These are phyloP conservation scores for Neurospora sp. DNA, from an alignment of 2,329 filamentous ascomycete species.

Conservation along the genomic window DNA sequence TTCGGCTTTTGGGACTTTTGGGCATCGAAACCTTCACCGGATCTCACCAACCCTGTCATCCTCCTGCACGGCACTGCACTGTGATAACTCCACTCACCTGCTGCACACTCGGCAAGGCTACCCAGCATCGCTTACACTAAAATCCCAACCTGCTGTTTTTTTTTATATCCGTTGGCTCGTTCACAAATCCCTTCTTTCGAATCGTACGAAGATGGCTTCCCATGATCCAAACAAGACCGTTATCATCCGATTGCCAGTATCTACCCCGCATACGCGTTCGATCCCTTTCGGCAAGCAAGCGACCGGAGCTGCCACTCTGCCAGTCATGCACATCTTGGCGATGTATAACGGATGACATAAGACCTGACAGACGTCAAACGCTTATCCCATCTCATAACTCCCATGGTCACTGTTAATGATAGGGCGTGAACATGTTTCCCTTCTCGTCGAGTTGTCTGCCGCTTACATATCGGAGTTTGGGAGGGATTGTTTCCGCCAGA, in stretches of 20 bases:
- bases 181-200: not conserved
- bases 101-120: not conserved
- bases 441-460: not conserved
- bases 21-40: not conserved
- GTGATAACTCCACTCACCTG: not conserved
- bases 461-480: not conserved
- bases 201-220: not conserved
- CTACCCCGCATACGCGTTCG: not conserved
- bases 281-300: not conserved
- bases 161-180: not conserved
- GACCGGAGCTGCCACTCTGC: not conserved
- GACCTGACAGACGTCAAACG: not conserved
- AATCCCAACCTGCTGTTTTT: not conserved
- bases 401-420: not conserved
- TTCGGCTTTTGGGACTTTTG: not conserved
- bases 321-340: not conserved
- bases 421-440: not conserved
- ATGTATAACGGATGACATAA: not conserved
- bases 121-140: not conserved
- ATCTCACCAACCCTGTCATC: not conserved
- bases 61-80: not conserved
- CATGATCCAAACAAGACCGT: not conserved
- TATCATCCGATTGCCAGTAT: not conserved
- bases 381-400: not conserved
- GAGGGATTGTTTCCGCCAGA: not conserved